Evolutionary conservation across 352 stramenopile species (phyloP), one percentile per base, ranked within the genome.

Genomic region (Phytophthora sansomeana): DNA sequence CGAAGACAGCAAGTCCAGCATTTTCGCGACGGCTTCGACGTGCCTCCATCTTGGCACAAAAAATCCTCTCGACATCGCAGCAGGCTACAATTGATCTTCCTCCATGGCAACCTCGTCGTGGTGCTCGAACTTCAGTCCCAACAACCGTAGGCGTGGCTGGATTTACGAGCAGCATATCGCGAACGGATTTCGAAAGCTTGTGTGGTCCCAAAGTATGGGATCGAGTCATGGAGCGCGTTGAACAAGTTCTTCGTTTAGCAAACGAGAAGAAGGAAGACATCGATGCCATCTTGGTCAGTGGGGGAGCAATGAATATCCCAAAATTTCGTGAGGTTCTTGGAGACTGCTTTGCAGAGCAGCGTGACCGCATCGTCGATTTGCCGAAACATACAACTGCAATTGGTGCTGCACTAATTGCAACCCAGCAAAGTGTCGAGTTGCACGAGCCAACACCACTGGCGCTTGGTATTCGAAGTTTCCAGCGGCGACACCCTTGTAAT

Each of bases 31-130:
- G 75, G 14, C 48, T 85, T 2, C 74, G 62, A 19, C 75, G 72
- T 46, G 75, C 66, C 13, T 77, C 67, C 36, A 56, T 69, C 10
- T 57, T 88, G 6, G 79, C 77, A 1, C 78, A 84, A 61, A 78
- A 75, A 49, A 69, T 88, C 8, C 69, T 88, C 5, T 77, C 71
- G 11, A 74, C 29, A 9, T 83, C 77, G 2, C 36, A 53, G 2
- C 69, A 51, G 19, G 75, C 69, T 14, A 55, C 63, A 3, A 72
- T 88, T 16, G 60, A 75, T 43, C 52, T 88, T 17, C 59, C 81
- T 43, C 56, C 54, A 17, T 68, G 51, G 57, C 47, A 72, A 17
- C 28, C 39, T 52, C 47, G 48, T 17, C 61, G 50, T 63, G 48
- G 48, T 19, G 8, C 10, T 28, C 59, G 41, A 6, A 41, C 11